Percentiles rank a stretch among this genome's conserved stretches.
These are phyloP conservation scores for Rhodocollybia butyracea DNA, from an alignment of 768 basidiomycete species.

Conservation along the genomic window DNA sequence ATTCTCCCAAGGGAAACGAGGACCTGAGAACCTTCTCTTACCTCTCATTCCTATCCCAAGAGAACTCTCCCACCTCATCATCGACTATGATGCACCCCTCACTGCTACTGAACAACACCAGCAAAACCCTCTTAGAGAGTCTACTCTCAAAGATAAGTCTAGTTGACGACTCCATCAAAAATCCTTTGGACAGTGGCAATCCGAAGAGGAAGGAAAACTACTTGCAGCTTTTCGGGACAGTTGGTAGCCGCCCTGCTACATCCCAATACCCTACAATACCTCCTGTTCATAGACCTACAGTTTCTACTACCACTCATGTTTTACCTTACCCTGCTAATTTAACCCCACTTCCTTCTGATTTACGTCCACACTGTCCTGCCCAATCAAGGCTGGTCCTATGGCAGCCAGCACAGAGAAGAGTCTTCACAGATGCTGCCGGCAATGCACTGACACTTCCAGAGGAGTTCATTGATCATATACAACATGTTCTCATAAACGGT, in stretches of 20 bases:
- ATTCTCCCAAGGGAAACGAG: constrained; percentile 33
- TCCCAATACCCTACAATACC: too few relatives aligned
- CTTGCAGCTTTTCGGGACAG: too few relatives aligned
- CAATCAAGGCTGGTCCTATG: constrained; percentile 22
- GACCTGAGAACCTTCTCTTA: constrained; percentile 19
- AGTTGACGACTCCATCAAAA: not conserved
- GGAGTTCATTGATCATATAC: constrained; percentile 20
- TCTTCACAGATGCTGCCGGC: not conserved
- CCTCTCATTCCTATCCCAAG: constrained; percentile 26
- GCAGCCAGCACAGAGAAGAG: constrained; percentile 14
- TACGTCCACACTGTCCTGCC: constrained; percentile 25
- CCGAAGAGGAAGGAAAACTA: too few relatives aligned
- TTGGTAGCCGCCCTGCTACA: too few relatives aligned
- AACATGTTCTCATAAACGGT: constrained; percentile 16
- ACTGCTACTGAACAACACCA: not conserved
- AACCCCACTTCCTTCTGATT: constrained; percentile 12
- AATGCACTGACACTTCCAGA: constrained; percentile 11
- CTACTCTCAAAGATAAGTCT: not conserved
- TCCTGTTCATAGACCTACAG: too few relatives aligned
- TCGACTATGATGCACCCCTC: constrained; percentile 18
- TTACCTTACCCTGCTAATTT: constrained; percentile 3
- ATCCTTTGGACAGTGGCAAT: too few relatives aligned
- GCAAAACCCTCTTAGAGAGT: not conserved
- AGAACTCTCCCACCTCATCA: constrained; percentile 19
- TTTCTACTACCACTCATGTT: too few relatives aligned